These are phyloP conservation scores for Ophiocordyceps robertsii DNA, from an alignment of 2,329 filamentous ascomycete species.

Conservation along the genomic window DNA sequence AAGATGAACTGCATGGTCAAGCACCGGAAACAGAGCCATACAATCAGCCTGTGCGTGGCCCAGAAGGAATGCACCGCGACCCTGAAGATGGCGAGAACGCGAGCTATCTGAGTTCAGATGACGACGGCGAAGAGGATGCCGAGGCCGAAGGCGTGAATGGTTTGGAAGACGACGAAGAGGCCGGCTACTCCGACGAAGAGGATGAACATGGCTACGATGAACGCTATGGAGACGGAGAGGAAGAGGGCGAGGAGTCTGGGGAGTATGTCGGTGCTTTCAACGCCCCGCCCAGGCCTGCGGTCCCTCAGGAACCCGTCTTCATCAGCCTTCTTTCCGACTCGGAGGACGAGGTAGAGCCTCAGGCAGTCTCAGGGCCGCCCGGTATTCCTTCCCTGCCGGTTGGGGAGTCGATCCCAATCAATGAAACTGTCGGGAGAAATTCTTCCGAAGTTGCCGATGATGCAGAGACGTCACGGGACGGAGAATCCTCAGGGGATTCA, in stretches of 20 bases:
- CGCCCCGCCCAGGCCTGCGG: constrained; percentile 3
- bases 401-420: not conserved
- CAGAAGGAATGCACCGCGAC: not conserved
- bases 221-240: constrained; percentile 2
- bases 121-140: not conserved
- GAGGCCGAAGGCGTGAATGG: not conserved
- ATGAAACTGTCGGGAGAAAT: too few relatives aligned
- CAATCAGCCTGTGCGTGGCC: not conserved
- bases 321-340: constrained; percentile 34
- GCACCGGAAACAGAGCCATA: not conserved
- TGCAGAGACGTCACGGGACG: too few relatives aligned
- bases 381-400: not conserved
- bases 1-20: not conserved
- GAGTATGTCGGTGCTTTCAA: not conserved
- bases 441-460: too few relatives aligned
- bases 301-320: constrained; percentile 23
- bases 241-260: constrained; percentile 2
- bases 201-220: not conserved
- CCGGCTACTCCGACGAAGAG: not conserved
- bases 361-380: not conserved
- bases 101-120: not conserved
- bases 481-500: too few relatives aligned
- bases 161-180: not conserved
- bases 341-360: constrained; percentile 22
- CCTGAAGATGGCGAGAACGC: not conserved